A percentile compares a stretch with the other conserved stretches of the same genome.
Evolutionary conservation across 805 yeast species (phyloP).

Genomic region (Dipodascopsis uninucleata): DNA sequence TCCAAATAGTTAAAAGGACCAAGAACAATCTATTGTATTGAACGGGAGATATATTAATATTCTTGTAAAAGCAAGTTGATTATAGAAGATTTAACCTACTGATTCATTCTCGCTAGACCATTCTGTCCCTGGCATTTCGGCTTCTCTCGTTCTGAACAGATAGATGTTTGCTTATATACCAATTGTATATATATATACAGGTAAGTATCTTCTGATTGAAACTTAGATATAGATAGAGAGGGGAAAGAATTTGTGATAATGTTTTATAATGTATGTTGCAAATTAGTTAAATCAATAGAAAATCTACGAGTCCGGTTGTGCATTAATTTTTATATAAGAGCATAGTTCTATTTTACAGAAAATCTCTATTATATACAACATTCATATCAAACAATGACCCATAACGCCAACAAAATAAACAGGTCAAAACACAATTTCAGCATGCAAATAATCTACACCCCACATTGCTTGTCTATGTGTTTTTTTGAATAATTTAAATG

Average conservation of each 20-base stretch:
- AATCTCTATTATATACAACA: background rate
- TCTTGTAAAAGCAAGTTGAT: background rate
- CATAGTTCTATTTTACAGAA: background rate
- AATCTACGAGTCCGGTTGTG: too few species aligned
- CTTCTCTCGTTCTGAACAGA: background rate
- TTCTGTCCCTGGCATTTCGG: background rate
- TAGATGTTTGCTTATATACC: background rate
- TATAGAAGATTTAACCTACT: conserved; percentile 2
- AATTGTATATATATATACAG: background rate
- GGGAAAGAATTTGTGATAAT: too few species aligned
- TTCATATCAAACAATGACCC: background rate
- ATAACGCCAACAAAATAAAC: background rate
- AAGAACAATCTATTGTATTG: conserved; percentile 28
- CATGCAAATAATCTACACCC: background rate
- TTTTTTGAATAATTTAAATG: conserved; percentile 7
- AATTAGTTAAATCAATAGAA: too few species aligned
- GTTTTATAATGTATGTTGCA: too few species aligned
- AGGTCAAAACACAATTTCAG: background rate
- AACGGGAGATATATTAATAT: background rate
- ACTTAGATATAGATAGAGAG: background rate
- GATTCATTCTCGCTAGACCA: conserved; percentile 14
- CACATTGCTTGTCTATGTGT: conserved; percentile 6
- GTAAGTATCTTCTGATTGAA: background rate
- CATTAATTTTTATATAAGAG: background rate
- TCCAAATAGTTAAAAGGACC: conserved; percentile 53